Base-by-base conservation (phyloP, 331 rosid species). In the Acacia pycnantha region DNA sequence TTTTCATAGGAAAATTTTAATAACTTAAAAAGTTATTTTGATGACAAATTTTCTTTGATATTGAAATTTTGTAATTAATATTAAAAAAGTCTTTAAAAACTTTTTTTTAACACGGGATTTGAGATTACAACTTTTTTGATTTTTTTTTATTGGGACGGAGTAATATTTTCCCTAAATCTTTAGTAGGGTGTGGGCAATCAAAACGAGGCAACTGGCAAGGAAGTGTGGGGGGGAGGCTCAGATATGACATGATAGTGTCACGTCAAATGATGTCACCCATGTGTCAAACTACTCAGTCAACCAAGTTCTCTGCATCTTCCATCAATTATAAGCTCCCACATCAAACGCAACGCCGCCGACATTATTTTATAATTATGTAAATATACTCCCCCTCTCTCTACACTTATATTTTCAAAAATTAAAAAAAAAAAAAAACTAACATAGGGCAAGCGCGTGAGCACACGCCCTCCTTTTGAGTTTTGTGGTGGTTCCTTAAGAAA, bases 261-360 rank as follows among this genome's bases (percentile, higher is more conserved):
- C 80, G 82, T 85, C 86, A 70, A 56, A 19, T 61, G 12, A 67
- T 88, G 85, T 88, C 90, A 88, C 19, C 82, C 88, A 82, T 59
- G 82, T 82, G 85, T 82, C 88, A 70, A 2, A 1, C 44, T 69
- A 16, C 9, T 22, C 82, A 86, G 85, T 84, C 88, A 85, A 71
- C 37, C n/a, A 14, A 71, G 22, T 46, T 71, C 24, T 1, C 24
- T 15, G 29, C 22, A 46, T 71, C 40, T 71, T 71, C 50, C 56
- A 11, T 22, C 66, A 59, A 59, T 24, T 59, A 59, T 40, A n/a
- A 2, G 6, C 22, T 3, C 16, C 19, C 0, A 4, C 44, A 31
- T 40, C 31, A 11, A 64, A 59, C 29, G 58, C 84, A 84, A 74
- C 86, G 86, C 83, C 90, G 86, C 90, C 88, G 84, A 75, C 87